Conservation (phyloP, 1,284 basidiomycete genomes). For the Salmacisia buchloeana region DNA sequence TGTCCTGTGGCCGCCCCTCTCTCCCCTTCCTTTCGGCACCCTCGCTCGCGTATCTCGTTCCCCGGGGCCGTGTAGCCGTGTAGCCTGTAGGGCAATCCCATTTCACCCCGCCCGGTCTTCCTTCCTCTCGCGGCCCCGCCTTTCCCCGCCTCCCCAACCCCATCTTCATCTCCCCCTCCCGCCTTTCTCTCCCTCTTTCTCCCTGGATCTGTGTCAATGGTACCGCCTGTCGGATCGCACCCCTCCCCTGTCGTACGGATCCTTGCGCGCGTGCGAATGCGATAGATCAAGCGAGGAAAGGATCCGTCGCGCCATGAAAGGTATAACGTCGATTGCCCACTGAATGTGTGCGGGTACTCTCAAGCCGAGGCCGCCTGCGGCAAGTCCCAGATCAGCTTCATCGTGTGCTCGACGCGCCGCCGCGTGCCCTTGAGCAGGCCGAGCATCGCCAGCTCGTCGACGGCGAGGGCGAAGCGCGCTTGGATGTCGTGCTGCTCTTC, state of each 20-base stretch:
- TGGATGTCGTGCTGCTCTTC: conserved; percentile 19
- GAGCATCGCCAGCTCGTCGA: conserved; percentile 41
- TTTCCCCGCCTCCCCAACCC: no score
- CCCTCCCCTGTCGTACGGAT: not conserved
- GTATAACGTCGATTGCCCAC: no score
- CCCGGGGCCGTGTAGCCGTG: no score
- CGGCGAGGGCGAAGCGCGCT: conserved; percentile 36
- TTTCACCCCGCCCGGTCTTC: not conserved
- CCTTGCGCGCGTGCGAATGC: no score
- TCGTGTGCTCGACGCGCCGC: conserved; percentile 39
- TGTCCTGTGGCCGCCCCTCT: no score
- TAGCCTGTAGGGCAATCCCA: no score
- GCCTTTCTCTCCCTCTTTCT: not conserved
- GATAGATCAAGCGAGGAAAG: no score
- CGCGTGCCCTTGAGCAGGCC: conserved; percentile 38
- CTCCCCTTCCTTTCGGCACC: no score
- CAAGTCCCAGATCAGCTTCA: conserved; percentile 42
- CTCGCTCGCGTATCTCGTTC: no score
- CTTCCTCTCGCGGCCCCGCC: not conserved
- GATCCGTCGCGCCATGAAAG: no score
- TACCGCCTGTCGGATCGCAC: not conserved
- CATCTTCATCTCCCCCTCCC: not conserved
- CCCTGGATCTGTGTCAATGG: not conserved
- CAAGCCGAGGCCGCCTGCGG: no score
- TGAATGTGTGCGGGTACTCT: no score